Percentiles rank a stretch among this genome's conserved stretches.
Conservation (phyloP, 2,329 filamentous ascomycete genomes). For the Shiraia sp. region DNA sequence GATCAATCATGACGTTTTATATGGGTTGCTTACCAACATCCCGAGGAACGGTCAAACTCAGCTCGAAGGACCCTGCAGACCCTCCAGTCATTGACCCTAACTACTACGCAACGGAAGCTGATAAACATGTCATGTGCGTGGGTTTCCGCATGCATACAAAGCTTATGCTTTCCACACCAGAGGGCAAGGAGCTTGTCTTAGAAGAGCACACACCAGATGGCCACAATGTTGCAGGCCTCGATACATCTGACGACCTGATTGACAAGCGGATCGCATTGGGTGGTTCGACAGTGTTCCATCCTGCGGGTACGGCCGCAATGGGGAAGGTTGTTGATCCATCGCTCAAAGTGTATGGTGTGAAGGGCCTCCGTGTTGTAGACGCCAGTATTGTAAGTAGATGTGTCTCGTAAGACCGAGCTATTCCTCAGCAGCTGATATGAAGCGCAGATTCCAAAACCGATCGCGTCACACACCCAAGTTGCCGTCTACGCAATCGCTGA, state of each 20-base stretch:
- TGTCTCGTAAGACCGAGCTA: too few species aligned
- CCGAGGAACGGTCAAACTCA: conserved; percentile 55
- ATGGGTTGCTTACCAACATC: conserved; percentile 35
- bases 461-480: conserved; percentile 27
- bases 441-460: conserved; percentile 23
- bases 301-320: conserved; percentile 63
- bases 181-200: conserved; percentile 49
- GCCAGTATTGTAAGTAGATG: conserved; percentile 26
- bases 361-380: conserved; percentile 52
- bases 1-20: conserved; percentile 21
- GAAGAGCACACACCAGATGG: conserved; percentile 51
- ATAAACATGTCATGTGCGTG: conserved; percentile 52
- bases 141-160: conserved; percentile 49
- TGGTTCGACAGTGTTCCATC: conserved; percentile 57
- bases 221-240: neutral
- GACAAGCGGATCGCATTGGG: conserved; percentile 51
- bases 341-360: conserved; percentile 55
- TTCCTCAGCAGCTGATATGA: neutral
- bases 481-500: conserved; percentile 2
- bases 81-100: conserved; percentile 58
- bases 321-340: conserved; percentile 54
- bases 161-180: conserved; percentile 48
- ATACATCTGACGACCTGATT: conserved; percentile 58
- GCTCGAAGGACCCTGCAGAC: conserved; percentile 50
- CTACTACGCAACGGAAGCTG: conserved; percentile 56